A percentile compares a stretch with the other conserved stretches of the same genome.
phyloP scores from a whole-genome alignment of 2,329 filamentous ascomycete species.

The Diplodia seriata region DNA sequence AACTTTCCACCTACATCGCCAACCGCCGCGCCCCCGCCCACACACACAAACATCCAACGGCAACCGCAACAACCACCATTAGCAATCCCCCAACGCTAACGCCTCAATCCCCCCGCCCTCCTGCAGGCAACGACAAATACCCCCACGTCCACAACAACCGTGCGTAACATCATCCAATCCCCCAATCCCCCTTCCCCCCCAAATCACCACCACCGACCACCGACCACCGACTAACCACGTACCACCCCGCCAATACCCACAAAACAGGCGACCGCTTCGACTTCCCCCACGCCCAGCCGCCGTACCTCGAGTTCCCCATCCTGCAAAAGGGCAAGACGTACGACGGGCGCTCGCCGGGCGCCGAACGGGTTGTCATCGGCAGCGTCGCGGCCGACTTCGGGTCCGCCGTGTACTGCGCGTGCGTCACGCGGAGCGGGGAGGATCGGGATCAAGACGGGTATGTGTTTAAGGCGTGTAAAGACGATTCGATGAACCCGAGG shows the following conservation, averaged over 20 bases:
- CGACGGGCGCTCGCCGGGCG: constrained; percentile 39
- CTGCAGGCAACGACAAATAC: constrained; percentile 40
- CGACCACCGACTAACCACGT: background rate
- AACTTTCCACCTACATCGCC: no score
- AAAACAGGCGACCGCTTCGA: constrained; percentile 40
- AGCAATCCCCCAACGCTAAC: no score
- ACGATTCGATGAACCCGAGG: constrained; percentile 13
- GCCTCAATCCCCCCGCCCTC: no score
- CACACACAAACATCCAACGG: no score
- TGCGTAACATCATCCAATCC: background rate
- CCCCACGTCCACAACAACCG: constrained; percentile 46
- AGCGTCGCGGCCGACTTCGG: constrained; percentile 40
- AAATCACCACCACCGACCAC: no score
- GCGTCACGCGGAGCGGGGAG: constrained; percentile 5
- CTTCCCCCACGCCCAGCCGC: constrained; percentile 41
- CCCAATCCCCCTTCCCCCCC: no score
- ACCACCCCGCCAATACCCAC: no score
- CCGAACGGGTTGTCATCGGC: constrained; percentile 45
- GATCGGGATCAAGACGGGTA: background rate
- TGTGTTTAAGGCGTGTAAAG: background rate
- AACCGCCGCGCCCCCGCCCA: no score
- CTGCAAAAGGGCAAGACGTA: constrained; percentile 37
- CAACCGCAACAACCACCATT: no score
- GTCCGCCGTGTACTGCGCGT: constrained; percentile 41
- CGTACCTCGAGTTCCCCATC: constrained; percentile 44